phyloP scores from a whole-genome alignment of 345 rosid genomes.

The Erodium maritimum region DNA sequence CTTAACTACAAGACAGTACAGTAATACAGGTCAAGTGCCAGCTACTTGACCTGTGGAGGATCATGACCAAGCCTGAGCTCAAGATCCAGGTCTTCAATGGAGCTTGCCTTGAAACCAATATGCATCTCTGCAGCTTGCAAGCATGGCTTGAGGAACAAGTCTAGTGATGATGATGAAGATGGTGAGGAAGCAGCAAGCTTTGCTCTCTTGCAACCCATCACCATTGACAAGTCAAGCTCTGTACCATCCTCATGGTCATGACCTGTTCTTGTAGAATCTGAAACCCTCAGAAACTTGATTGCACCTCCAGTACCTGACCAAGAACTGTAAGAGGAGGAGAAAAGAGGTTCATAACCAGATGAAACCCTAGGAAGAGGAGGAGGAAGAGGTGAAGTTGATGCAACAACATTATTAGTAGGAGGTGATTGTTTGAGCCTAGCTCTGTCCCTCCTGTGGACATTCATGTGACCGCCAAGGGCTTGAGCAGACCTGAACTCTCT shows the following conservation, averaged over 20 bases:
- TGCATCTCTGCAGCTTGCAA: slow-evolving; percentile 19
- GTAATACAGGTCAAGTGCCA: too few relatives aligned
- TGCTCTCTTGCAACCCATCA: slow-evolving; percentile 3
- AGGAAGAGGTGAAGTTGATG: neutral
- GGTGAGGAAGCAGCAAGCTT: slow-evolving; percentile 4
- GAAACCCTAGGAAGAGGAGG: neutral
- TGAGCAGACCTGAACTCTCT: slow-evolving; percentile 70
- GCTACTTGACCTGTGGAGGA: slow-evolving; percentile 31
- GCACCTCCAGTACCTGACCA: too few relatives aligned
- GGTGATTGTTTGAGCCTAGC: slow-evolving; percentile 48
- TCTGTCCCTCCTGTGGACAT: slow-evolving; percentile 60
- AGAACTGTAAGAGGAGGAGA: too few relatives aligned
- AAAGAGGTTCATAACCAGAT: too few relatives aligned
- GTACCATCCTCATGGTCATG: too few relatives aligned
- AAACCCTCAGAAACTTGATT: too few relatives aligned
- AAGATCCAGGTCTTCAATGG: slow-evolving; percentile 61
- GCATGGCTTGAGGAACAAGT: neutral
- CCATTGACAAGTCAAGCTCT: too few relatives aligned
- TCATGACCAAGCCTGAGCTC: slow-evolving; percentile 72
- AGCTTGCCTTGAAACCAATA: slow-evolving; percentile 16
- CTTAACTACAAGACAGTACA: too few relatives aligned
- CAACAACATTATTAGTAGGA: too few relatives aligned
- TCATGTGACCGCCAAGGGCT: slow-evolving; percentile 78
- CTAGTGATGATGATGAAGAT: slow-evolving; percentile 10
- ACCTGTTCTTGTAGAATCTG: too few relatives aligned